These are phyloP conservation scores for Ogataea methylovora DNA, from an alignment of 805 yeast species.

Conservation along the genomic window DNA sequence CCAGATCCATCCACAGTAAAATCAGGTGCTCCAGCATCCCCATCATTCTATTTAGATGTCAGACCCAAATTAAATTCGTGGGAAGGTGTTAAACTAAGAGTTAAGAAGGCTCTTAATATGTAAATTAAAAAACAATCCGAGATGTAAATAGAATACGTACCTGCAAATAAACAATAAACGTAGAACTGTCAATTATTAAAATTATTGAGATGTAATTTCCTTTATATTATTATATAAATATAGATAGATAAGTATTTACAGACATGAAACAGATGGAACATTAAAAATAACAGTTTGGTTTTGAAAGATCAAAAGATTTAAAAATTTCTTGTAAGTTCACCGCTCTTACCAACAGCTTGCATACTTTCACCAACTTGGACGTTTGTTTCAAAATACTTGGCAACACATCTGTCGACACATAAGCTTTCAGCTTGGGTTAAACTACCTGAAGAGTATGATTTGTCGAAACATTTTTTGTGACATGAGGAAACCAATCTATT, in stretches of 20 bases:
- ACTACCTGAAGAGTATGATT: conserved; percentile 61
- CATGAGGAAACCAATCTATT: conserved; percentile 72
- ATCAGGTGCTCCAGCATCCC: conserved; percentile 30
- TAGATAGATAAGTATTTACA: background rate
- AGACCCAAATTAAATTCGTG: conserved; percentile 80
- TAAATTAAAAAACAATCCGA: conserved; percentile 5
- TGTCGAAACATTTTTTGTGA: conserved; percentile 75
- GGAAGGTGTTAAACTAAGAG: conserved; percentile 74
- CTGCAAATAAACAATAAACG: no score
- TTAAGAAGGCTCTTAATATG: conserved; percentile 53
- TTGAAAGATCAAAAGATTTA: background rate
- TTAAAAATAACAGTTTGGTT: no score
- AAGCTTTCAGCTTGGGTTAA: conserved; percentile 73
- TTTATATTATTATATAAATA: background rate
- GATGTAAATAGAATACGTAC: no score
- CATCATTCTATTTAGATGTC: conserved; percentile 71
- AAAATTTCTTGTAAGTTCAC: conserved; percentile 6
- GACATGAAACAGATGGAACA: background rate
- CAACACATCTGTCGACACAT: conserved; percentile 93
- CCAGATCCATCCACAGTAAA: conserved; percentile 37
- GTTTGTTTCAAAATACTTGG: conserved; percentile 90
- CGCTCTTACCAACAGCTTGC: conserved; percentile 31
- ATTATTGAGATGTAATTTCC: no score
- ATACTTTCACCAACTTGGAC: conserved; percentile 82
- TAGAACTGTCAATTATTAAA: no score